Conservation (phyloP, 148 eudicot genomes). For the Diospyros lotus region DNA sequence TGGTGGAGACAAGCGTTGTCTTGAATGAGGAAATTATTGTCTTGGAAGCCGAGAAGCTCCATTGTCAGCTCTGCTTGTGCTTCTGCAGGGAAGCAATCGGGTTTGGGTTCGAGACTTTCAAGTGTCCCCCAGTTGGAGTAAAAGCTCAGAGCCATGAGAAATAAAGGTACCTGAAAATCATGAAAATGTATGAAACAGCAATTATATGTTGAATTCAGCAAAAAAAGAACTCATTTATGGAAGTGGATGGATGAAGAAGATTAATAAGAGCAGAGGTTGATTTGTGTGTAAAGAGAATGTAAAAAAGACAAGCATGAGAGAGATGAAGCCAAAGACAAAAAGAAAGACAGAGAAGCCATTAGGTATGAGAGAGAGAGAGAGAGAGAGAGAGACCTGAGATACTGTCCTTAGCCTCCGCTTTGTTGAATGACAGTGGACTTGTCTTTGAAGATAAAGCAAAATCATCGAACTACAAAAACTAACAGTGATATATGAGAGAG, state of each 20-base stretch:
- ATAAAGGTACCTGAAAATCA: neutral
- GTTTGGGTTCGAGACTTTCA: neutral
- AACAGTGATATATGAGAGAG: neutral
- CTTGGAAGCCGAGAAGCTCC: constrained; percentile 19
- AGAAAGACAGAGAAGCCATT: neutral
- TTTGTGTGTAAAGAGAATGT: neutral
- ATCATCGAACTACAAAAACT: constrained; percentile 14
- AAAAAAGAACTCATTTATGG: too few species aligned
- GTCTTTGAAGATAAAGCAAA: neutral
- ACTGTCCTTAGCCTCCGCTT: neutral
- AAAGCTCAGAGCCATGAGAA: constrained; percentile 27
- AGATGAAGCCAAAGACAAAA: neutral
- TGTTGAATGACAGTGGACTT: constrained; percentile 9
- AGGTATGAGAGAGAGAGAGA: neutral
- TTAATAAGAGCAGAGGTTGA: neutral
- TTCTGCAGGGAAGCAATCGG: neutral
- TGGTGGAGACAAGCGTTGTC: neutral
- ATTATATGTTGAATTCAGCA: too few species aligned
- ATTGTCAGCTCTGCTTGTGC: constrained; percentile 13
- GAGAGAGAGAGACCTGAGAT: neutral
- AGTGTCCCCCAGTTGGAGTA: constrained; percentile 23
- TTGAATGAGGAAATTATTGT: neutral
- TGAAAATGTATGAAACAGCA: neutral
- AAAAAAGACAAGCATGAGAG: neutral
- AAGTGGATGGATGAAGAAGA: too few species aligned